phyloP scores from a whole-genome alignment of 139 green algal genomes.

The Chlorella sp. region DNA sequence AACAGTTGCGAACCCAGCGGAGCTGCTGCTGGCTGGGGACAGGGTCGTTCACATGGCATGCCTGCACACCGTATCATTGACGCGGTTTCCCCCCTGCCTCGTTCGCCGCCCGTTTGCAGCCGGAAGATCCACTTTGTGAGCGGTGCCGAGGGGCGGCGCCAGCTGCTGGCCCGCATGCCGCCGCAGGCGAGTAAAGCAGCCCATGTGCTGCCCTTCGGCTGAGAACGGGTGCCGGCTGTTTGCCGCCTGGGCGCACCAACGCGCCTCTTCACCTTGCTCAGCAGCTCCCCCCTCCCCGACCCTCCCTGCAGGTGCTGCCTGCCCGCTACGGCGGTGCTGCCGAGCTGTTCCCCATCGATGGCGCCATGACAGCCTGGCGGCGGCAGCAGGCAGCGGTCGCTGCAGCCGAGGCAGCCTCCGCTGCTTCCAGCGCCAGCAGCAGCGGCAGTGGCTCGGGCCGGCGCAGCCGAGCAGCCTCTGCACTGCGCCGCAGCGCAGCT shows the following conservation, averaged over 20 bases:
- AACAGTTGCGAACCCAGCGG: too few species aligned
- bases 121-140: constrained; percentile 70
- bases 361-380: constrained; percentile 31
- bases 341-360: constrained; percentile 51
- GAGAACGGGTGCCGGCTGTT: too few species aligned
- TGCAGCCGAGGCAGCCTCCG: not conserved
- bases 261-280: too few species aligned
- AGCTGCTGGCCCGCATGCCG: constrained; percentile 43
- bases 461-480: not conserved
- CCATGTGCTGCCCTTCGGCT: too few species aligned
- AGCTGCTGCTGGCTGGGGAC: too few species aligned
- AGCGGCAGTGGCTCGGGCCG: not conserved
- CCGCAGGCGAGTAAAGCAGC: not conserved
- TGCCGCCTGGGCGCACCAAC: too few species aligned
- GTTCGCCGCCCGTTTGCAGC: too few species aligned
- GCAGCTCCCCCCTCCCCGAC: not conserved
- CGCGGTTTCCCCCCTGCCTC: too few species aligned
- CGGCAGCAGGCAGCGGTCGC: not conserved
- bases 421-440: not conserved
- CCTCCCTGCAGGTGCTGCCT: constrained; percentile 54
- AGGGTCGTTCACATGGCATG: too few species aligned
- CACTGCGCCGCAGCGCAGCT: not conserved
- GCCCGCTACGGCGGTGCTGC: constrained; percentile 55
- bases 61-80: too few species aligned
- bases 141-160: not conserved